Base-by-base conservation (phyloP, 1,284 basidiomycete species). In the Taiwanofungus camphoratus region DNA sequence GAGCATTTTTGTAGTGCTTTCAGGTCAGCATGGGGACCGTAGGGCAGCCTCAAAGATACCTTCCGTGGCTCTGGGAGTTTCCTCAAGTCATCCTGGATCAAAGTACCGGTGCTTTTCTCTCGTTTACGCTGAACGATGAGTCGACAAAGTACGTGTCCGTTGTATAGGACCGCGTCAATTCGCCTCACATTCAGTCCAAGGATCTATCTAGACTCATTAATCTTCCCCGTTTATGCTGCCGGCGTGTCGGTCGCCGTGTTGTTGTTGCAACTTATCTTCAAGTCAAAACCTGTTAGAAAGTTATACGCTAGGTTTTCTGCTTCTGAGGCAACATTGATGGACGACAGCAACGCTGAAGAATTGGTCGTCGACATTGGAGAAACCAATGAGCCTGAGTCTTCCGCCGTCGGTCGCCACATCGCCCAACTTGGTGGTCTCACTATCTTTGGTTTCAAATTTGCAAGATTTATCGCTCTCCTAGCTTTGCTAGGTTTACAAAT, bases 361-460 rank as follows among this genome's bases (percentile, higher is more conserved):
- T 7, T 15, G 15, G 33, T 27, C 26, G 3, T 26, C 5, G 30
- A n/a, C 26, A 16, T 22, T 31, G 32, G 22, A 40, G 27, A 23
- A 19, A 20, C n/a, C n/a, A 35, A 26, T 12, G 20, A 22, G 5
- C 35, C 44, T 4, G 39, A 48, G 8, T 57, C 62, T 42, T 36
- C 62, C 27, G 52, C 55, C 30, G 11, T 32, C 34, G 19, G 23
- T 26, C 45, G 49, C 11, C 52, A 55, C 41, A 31, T 55, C 6
- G 33, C 32, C 9, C 48, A 42, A 12, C 44, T 39, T 11, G 62
- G 62, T 16, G 57, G 61, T 7, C 39, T 44, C 7, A 39, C 42
- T 27, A 57, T 61, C 26, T 59, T 61, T 38, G 33, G 41, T 9
- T 58, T 45, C 44, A 61, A 61, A 39, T 30, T 57, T 18, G 44